Evolutionary conservation across 2,329 filamentous ascomycete species (phyloP).

Genomic region (Pseudopyrenochaeta lycopersici): DNA sequence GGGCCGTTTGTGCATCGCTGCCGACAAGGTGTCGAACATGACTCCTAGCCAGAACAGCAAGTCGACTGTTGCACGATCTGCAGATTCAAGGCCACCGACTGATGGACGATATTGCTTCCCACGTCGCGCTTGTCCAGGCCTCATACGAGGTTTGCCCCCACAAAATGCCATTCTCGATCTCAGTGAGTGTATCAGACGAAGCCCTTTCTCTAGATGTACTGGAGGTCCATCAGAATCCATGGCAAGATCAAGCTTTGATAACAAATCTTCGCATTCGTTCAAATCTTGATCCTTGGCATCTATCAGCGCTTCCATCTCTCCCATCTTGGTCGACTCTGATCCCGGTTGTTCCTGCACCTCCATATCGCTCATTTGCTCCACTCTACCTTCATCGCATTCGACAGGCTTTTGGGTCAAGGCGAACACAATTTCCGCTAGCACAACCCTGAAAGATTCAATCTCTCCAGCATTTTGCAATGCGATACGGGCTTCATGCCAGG

Average conservation of each 20-base stretch:
- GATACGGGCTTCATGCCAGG: slow-evolving; percentile 55
- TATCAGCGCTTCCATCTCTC: not conserved
- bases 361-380: not conserved
- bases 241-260: slow-evolving; percentile 42
- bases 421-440: slow-evolving; percentile 57
- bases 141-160: slow-evolving; percentile 14
- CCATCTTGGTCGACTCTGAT: not conserved
- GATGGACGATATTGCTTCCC: slow-evolving; percentile 15
- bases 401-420: slow-evolving; percentile 55
- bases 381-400: slow-evolving; percentile 19
- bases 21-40: slow-evolving; percentile 67
- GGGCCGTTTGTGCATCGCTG: slow-evolving; percentile 61
- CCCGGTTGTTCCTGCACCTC: not conserved
- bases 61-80: slow-evolving; percentile 58
- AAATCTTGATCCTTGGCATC: slow-evolving; percentile 21
- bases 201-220: slow-evolving; percentile 51
- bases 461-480: slow-evolving; percentile 50
- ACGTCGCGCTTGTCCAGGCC: slow-evolving; percentile 10
- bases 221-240: slow-evolving; percentile 49
- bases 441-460: slow-evolving; percentile 57
- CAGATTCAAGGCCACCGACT: slow-evolving; percentile 29
- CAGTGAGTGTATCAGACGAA: slow-evolving; percentile 51
- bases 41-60: slow-evolving; percentile 67
- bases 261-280: slow-evolving; percentile 38
- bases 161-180: slow-evolving; percentile 40